phyloP scores from a whole-genome alignment of 768 basidiomycete species.

The Punctularia strigosozonata region DNA sequence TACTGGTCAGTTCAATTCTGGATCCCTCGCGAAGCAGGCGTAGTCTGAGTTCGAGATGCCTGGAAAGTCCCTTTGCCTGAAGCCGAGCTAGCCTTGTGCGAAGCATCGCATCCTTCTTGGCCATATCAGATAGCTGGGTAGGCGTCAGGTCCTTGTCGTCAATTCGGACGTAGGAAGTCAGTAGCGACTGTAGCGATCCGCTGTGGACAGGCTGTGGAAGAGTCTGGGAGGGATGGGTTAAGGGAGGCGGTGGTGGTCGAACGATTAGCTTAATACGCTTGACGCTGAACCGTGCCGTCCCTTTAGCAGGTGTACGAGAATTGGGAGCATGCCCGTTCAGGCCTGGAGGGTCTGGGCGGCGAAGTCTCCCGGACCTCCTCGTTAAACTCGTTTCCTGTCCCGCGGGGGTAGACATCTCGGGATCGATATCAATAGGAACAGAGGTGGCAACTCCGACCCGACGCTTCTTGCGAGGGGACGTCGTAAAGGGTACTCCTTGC shows the following conservation, averaged over 20 bases:
- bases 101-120: constrained; percentile 30
- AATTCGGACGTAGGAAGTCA: constrained; percentile 51
- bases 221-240: constrained; percentile 58
- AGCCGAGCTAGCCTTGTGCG: constrained; percentile 31
- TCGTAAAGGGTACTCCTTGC: too few species aligned
- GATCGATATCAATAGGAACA: not conserved
- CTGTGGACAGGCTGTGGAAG: constrained; percentile 41
- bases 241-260: constrained; percentile 42
- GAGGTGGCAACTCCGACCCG: not conserved
- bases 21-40: constrained; percentile 18
- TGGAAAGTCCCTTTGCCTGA: constrained; percentile 35
- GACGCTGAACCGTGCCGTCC: constrained; percentile 24
- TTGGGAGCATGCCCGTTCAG: not conserved
- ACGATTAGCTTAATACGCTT: constrained; percentile 62
- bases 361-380: not conserved
- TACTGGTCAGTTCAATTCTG: not conserved
- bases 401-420: not conserved
- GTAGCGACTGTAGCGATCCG: constrained; percentile 40
- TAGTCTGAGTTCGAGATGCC: constrained; percentile 16
- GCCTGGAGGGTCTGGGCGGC: constrained; percentile 1
- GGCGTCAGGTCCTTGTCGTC: constrained; percentile 36
- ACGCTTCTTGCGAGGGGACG: too few species aligned
- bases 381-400: not conserved
- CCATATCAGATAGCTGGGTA: constrained; percentile 24
- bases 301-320: constrained; percentile 3